A percentile compares a stretch with the other conserved stretches of the same genome.
phyloP scores from a whole-genome alignment of 2,329 filamentous ascomycete species.

The Curvularia spicifera region DNA sequence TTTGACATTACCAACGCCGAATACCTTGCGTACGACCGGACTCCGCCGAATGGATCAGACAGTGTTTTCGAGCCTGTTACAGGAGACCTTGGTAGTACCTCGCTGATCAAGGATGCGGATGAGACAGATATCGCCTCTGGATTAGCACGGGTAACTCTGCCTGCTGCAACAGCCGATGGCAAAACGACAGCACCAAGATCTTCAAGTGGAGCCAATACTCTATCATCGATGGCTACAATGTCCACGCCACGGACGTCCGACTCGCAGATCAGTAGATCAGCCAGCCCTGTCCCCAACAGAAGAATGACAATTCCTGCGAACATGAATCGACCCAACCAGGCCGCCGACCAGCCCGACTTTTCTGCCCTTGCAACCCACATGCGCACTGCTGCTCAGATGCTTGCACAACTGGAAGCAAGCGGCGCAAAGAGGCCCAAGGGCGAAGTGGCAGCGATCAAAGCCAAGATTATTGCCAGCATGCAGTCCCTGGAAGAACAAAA shows the following conservation, averaged over 20 bases:
- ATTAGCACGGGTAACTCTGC: constrained; percentile 39
- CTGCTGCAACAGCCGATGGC: constrained; percentile 28
- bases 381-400: constrained; percentile 85
- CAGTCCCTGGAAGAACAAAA: constrained; percentile 85
- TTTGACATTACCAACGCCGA: constrained; percentile 69
- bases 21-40: constrained; percentile 52
- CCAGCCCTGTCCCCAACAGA: constrained; percentile 66
- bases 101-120: constrained; percentile 66
- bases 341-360: constrained; percentile 76
- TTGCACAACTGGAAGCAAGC: constrained; percentile 80
- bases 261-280: constrained; percentile 70
- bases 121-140: constrained; percentile 51
- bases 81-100: constrained; percentile 77
- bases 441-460: constrained; percentile 82
- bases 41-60: constrained; percentile 59
- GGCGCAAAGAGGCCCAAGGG: constrained; percentile 79
- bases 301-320: constrained; percentile 64
- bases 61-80: constrained; percentile 85
- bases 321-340: constrained; percentile 59
- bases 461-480: constrained; percentile 90
- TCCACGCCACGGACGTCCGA: constrained; percentile 73
- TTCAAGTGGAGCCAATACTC: constrained; percentile 67
- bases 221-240: constrained; percentile 65
- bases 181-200: constrained; percentile 57
- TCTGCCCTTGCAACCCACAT: constrained; percentile 85